phyloP scores from a whole-genome alignment of 176 grass and related monocot genomes.

The Secale cereale region DNA sequence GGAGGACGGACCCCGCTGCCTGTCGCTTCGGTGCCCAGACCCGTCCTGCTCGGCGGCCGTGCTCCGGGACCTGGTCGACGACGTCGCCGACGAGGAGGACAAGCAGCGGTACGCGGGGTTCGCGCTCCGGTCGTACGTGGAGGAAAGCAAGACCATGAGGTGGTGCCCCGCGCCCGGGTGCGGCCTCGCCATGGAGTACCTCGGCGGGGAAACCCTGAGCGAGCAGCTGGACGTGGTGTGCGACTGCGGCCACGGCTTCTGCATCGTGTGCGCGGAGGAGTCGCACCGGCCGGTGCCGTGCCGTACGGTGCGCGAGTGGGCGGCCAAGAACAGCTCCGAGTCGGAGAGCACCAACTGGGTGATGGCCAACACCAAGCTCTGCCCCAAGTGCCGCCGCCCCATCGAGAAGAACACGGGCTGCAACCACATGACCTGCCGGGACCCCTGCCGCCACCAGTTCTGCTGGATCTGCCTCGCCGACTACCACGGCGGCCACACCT shows the following conservation, averaged over 20 bases:
- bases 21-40: slow-evolving; percentile 44
- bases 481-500: background rate
- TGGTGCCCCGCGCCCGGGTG: slow-evolving; percentile 46
- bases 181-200: slow-evolving; percentile 7
- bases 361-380: slow-evolving; percentile 31
- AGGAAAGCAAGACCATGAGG: slow-evolving; percentile 34
- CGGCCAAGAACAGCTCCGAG: slow-evolving; percentile 2
- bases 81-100: background rate
- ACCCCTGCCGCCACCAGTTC: slow-evolving; percentile 29
- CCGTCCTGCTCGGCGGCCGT: slow-evolving; percentile 25
- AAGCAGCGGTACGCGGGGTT: slow-evolving; percentile 19
- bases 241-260: slow-evolving; percentile 26
- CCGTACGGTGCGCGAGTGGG: slow-evolving; percentile 16
- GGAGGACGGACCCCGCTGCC: slow-evolving; percentile 38
- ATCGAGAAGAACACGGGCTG: slow-evolving; percentile 44
- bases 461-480: slow-evolving; percentile 40
- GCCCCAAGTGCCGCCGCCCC: slow-evolving; percentile 23
- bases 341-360: slow-evolving; percentile 34
- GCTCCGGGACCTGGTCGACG: slow-evolving; percentile 23
- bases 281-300: slow-evolving; percentile 54
- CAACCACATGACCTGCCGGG: slow-evolving; percentile 27
- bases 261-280: slow-evolving; percentile 41
- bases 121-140: slow-evolving; percentile 38
- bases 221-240: slow-evolving; percentile 25
- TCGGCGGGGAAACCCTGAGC: background rate